phyloP scores from a whole-genome alignment of 441 rosid genomes.

The Pelargonium cotyledonis region DNA sequence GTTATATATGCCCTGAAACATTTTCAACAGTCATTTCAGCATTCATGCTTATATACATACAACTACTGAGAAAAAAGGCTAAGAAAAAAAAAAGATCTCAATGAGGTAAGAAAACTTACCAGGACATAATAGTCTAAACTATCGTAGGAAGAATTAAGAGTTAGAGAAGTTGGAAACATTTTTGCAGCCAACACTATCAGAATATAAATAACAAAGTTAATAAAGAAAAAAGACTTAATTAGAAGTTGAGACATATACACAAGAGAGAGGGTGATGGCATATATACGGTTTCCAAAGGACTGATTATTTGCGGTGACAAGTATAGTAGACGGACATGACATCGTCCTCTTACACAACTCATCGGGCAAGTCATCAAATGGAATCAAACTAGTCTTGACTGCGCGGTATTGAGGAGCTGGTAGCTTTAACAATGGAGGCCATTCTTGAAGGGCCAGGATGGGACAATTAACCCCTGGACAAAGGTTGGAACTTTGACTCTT shows the following conservation, averaged over 20 bases:
- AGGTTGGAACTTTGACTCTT: not conserved
- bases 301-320: slow-evolving; percentile 18
- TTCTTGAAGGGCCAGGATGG: not conserved
- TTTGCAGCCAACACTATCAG: slow-evolving; percentile 6
- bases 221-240: not conserved
- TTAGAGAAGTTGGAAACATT: slow-evolving; percentile 11
- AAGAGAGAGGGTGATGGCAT: not conserved
- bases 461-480: not conserved
- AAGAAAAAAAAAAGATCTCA: not conserved
- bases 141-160: slow-evolving; percentile 7
- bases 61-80: not conserved
- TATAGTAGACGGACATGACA: slow-evolving; percentile 16
- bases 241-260: not conserved
- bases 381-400: slow-evolving; percentile 2
- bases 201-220: not conserved
- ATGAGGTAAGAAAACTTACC: slow-evolving; percentile 9
- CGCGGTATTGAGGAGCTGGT: slow-evolving; percentile 14
- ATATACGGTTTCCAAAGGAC: slow-evolving; percentile 12
- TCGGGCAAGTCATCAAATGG: slow-evolving; percentile 17
- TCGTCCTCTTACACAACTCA: slow-evolving; percentile 12
- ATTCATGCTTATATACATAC: not conserved
- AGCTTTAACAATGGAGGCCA: slow-evolving; percentile 13
- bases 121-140: slow-evolving; percentile 1
- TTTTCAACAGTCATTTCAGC: not conserved
- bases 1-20: not conserved